These are phyloP conservation scores for Trichosporon sp. DNA, from an alignment of 1,284 basidiomycete species.

Conservation along the genomic window DNA sequence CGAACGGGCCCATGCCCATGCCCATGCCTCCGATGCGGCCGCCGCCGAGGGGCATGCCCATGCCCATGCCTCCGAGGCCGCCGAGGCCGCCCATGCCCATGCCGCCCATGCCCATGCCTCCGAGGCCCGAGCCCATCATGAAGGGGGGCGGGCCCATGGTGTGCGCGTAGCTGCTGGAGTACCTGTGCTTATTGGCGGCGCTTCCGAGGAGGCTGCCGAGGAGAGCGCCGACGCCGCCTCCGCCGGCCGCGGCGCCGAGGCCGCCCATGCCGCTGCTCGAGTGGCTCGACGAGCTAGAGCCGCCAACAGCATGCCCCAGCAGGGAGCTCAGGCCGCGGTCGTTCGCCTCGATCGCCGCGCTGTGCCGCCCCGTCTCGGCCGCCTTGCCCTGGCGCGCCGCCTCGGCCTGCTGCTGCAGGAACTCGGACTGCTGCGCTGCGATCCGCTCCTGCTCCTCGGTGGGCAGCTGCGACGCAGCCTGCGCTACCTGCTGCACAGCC, in stretches of 20 bases:
- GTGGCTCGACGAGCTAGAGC: constrained; percentile 5
- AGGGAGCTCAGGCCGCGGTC: constrained; percentile 17
- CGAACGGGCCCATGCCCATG: constrained; percentile 4
- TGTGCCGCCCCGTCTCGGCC: not conserved
- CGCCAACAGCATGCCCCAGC: constrained; percentile 7
- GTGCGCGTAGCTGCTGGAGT: constrained; percentile 17
- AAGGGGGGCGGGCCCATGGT: constrained; percentile 36
- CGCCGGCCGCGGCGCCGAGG: not conserved
- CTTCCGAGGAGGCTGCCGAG: constrained; percentile 16
- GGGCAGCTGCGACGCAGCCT: constrained; percentile 12
- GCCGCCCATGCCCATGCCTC: constrained; percentile 5
- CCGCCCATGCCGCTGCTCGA: constrained; percentile 8
- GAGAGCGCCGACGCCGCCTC: constrained; percentile 13
- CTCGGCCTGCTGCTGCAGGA: constrained; percentile 8
- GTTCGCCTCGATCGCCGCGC: not conserved
- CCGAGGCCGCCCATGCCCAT: constrained; percentile 14
- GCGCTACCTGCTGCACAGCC: constrained; percentile 16
- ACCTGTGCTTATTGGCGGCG: not conserved
- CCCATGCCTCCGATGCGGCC: constrained; percentile 8
- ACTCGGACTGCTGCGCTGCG: constrained; percentile 12
- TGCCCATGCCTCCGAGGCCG: constrained; percentile 13
- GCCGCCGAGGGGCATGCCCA: constrained; percentile 2
- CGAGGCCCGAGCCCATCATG: constrained; percentile 23
- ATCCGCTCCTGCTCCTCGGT: constrained; percentile 10
- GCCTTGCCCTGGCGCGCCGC: not conserved